Base-by-base conservation (phyloP, 225 moss, liverwort and hornwort species). In the Rhytidiadelphus loreus region DNA sequence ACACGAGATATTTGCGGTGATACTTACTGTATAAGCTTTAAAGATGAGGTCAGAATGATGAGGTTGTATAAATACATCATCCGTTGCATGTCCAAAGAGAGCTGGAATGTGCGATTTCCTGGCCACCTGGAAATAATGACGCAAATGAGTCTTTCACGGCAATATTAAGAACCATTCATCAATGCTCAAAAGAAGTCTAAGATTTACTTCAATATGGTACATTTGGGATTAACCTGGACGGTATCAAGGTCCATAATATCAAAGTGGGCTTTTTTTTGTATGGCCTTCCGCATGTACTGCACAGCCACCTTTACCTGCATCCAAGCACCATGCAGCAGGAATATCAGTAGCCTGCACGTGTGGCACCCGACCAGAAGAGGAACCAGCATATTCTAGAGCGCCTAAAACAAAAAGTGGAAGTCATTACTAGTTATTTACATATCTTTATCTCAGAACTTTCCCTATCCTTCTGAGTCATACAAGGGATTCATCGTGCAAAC, bases 241-340 rank as follows among this genome's bases (percentile, higher is more conserved):
- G 94, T 94, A 89, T 99, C 96, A 76, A 99, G 95, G 91, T 99
- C 96, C 97, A 99, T 97, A 74, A 99, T 97, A 83, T 99, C 99
- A 91, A 99, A 99, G 62, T 96, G 94, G 63, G 97, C 99, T 90
- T 96, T 97, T 91, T 99, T 99, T 77, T 96, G 99, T 83, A 99
- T 99, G 52, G 95, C 92, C 90, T 93, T 97, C 30, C 97, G 96
- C 99, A 99, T 97, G 85, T 99, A 99, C 75, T 99, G 97, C 82
- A 99, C 97, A 91, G 97, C 99, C 86, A 99, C 97, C 93, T 96
- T 99, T n/a, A 99, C 99, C 96, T 99, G 94, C 46, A 91, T 85
- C 65, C 90, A 87, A 85, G 78, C 44, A 91, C 44, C 62, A 87
- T 59, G 69, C 76, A 90, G 60, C 29, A 74, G 90, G 64, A 74